Evolutionary conservation across 1,284 basidiomycete species (phyloP).

Genomic region (Cutaneotrichosporon cutaneum): DNA sequence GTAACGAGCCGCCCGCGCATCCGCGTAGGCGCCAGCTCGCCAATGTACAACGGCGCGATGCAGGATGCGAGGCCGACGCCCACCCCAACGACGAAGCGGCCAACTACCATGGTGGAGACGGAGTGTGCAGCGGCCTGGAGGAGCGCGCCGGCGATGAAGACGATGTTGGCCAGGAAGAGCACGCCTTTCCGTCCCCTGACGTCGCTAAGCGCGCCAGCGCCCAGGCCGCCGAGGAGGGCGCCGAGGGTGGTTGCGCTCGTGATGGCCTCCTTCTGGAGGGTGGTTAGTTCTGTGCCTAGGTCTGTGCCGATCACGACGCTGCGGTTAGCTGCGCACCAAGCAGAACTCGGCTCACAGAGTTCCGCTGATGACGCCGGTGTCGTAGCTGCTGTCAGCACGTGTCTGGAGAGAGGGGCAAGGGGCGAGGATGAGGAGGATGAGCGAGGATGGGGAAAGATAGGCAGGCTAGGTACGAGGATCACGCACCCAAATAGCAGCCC

Average conservation of each 20-base stretch:
- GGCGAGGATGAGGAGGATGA: no score
- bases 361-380: constrained; percentile 73
- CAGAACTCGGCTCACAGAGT: constrained; percentile 27
- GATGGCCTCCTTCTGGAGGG: constrained; percentile 73
- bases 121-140: constrained; percentile 60
- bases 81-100: constrained; percentile 66
- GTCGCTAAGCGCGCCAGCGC: constrained; percentile 69
- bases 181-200: constrained; percentile 68
- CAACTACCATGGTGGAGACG: constrained; percentile 71
- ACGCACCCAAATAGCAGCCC: constrained; percentile 69
- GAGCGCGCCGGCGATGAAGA: constrained; percentile 73
- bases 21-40: constrained; percentile 73
- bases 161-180: constrained; percentile 67
- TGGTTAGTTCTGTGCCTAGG: constrained; percentile 62
- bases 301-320: constrained; percentile 67
- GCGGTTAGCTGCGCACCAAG: neutral
- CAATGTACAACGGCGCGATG: constrained; percentile 77
- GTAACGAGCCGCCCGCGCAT: constrained; percentile 72
- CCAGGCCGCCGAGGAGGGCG: constrained; percentile 70
- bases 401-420: no score
- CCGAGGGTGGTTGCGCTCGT: constrained; percentile 77
- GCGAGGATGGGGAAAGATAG: neutral
- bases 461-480: neutral
- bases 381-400: constrained; percentile 56
- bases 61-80: constrained; percentile 66